Conservation (phyloP, 371 early-diverging fungal genomes). For the Circinella umbellata region DNA sequence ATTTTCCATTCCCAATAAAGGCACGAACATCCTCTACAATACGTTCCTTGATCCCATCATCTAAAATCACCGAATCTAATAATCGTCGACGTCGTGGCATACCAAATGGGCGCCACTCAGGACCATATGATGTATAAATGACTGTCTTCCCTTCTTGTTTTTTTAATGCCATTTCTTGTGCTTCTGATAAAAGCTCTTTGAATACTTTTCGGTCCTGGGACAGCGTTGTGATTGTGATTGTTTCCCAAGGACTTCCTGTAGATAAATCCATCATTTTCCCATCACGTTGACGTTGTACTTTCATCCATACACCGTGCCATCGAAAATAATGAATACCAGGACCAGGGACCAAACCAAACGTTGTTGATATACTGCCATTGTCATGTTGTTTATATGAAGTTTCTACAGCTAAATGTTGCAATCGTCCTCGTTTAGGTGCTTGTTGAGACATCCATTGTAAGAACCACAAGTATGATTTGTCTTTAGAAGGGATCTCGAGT, state of each 20-base stretch:
- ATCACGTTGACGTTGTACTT: constrained; percentile 85
- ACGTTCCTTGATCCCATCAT: constrained; percentile 73
- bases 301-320: constrained; percentile 86
- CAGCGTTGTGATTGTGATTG: constrained; percentile 91
- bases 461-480: constrained; percentile 94
- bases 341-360: constrained; percentile 90
- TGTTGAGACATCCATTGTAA: constrained; percentile 88
- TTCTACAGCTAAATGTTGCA: constrained; percentile 86
- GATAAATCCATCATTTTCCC: constrained; percentile 89
- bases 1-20: constrained; percentile 88
- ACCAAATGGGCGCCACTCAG: constrained; percentile 98
- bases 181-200: constrained; percentile 77
- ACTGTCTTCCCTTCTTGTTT: constrained; percentile 95
- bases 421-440: constrained; percentile 50
- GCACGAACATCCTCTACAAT: constrained; percentile 85
- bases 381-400: constrained; percentile 89
- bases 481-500: constrained; percentile 94
- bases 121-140: constrained; percentile 92
- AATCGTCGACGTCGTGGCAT: constrained; percentile 85
- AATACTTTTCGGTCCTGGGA: constrained; percentile 81
- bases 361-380: constrained; percentile 86
- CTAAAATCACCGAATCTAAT: constrained; percentile 88
- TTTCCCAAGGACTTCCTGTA: constrained; percentile 93
- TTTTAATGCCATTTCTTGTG: constrained; percentile 81
- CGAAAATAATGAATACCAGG: constrained; percentile 91